Conservation (phyloP, 257 asterid species). For the Fraxinus excelsior region DNA sequence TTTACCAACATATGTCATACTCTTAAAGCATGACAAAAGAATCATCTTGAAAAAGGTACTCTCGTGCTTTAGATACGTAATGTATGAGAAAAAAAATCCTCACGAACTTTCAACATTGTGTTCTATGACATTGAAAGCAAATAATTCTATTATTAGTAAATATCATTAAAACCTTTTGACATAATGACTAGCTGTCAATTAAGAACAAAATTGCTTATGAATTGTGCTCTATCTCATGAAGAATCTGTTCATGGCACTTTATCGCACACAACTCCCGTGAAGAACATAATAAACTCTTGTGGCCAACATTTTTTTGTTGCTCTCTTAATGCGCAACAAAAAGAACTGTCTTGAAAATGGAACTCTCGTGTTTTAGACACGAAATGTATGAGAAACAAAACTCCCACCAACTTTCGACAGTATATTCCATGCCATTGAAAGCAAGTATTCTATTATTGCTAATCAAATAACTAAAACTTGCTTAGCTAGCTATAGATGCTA, state of each 20-base stretch:
- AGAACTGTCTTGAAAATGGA: too few relatives aligned
- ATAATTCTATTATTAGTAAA: too few relatives aligned
- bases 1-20: background rate
- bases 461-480: background rate
- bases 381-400: constrained; percentile 24
- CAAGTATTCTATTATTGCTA: background rate
- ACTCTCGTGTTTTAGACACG: background rate
- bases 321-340: too few relatives aligned
- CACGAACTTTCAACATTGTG: constrained; percentile 25
- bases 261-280: too few relatives aligned
- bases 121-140: constrained; percentile 10
- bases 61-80: constrained; percentile 1
- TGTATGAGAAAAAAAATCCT: constrained; percentile 22
- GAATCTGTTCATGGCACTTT: too few relatives aligned
- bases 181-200: too few relatives aligned
- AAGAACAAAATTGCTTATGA: too few relatives aligned
- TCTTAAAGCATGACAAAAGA: constrained; percentile 6
- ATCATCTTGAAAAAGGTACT: constrained; percentile 6
- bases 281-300: too few relatives aligned
- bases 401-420: constrained; percentile 27
- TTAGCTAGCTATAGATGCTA: background rate
- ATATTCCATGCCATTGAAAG: constrained; percentile 14
- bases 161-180: background rate
- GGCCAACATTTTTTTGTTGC: too few relatives aligned
- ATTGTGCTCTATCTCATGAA: too few relatives aligned